Conservation (phyloP, 106 monocot species). For the Dioscorea dumetorum region DNA sequence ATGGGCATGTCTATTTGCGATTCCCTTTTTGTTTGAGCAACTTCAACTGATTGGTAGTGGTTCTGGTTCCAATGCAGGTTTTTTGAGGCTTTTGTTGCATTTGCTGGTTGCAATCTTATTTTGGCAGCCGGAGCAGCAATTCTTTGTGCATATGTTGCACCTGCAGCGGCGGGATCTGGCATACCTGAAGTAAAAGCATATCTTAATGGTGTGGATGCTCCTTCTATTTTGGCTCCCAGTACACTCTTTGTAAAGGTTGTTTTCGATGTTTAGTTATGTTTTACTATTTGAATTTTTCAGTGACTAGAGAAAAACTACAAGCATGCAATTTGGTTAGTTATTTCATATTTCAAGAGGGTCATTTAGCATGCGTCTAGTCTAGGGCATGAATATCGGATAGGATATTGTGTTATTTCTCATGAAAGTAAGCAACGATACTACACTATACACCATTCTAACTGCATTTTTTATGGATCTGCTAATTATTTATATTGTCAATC, state of each 20-base stretch:
- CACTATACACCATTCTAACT: no score
- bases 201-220: slow-evolving; percentile 83
- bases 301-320: neutral
- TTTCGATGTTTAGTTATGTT: neutral
- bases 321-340: neutral
- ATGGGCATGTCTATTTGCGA: neutral
- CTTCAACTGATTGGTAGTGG: neutral
- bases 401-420: neutral
- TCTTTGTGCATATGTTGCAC: slow-evolving; percentile 80
- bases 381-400: no score
- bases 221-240: slow-evolving; percentile 77
- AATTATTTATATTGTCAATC: neutral
- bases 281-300: neutral
- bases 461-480: no score
- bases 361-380: neutral
- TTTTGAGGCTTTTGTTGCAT: slow-evolving; percentile 41
- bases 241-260: slow-evolving; percentile 86
- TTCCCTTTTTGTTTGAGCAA: neutral
- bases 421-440: neutral
- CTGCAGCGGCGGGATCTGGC: slow-evolving; percentile 85
- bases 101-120: slow-evolving; percentile 60
- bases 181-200: slow-evolving; percentile 95
- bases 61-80: slow-evolving; percentile 62
- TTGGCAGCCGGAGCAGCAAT: slow-evolving; percentile 59
- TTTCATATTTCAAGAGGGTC: neutral